These are phyloP conservation scores for Pseudonitzschia multiseries DNA, from an alignment of 108 stramenopile genomes.

Conservation along the genomic window DNA sequence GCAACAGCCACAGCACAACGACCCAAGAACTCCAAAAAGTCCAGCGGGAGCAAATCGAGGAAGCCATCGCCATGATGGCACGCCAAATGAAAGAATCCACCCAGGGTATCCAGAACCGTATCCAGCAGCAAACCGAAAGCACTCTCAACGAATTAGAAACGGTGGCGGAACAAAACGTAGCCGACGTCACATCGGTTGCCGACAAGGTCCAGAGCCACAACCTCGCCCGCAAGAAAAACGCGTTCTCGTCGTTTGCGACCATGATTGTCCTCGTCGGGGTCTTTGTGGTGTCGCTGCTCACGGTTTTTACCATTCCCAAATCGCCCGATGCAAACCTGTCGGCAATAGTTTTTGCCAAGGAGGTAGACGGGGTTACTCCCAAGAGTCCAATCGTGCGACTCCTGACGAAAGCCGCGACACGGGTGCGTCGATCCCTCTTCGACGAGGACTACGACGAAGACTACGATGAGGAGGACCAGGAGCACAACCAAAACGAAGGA, in stretches of 20 bases:
- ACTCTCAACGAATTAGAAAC: conserved; percentile 66
- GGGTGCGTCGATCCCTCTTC: neutral
- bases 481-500: neutral
- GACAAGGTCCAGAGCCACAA: conserved; percentile 54
- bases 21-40: conserved; percentile 62
- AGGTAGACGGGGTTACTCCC: neutral
- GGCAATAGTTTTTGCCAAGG: neutral
- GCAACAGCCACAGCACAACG: too few relatives aligned
- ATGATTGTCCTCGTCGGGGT: conserved; percentile 27
- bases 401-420: neutral
- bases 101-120: conserved; percentile 55
- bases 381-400: neutral
- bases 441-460: neutral
- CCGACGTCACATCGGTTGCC: conserved; percentile 52
- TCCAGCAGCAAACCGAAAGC: conserved; percentile 56
- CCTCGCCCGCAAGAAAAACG: neutral
- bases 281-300: conserved; percentile 36
- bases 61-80: conserved; percentile 68
- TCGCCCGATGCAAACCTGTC: conserved; percentile 22
- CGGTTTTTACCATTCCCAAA: conserved; percentile 45
- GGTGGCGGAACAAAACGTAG: conserved; percentile 62
- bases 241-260: conserved; percentile 26
- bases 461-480: neutral
- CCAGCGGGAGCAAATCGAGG: conserved; percentile 78
- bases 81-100: conserved; percentile 68